phyloP scores from a whole-genome alignment of 768 basidiomycete genomes.

The Rhodocollybia butyracea region DNA sequence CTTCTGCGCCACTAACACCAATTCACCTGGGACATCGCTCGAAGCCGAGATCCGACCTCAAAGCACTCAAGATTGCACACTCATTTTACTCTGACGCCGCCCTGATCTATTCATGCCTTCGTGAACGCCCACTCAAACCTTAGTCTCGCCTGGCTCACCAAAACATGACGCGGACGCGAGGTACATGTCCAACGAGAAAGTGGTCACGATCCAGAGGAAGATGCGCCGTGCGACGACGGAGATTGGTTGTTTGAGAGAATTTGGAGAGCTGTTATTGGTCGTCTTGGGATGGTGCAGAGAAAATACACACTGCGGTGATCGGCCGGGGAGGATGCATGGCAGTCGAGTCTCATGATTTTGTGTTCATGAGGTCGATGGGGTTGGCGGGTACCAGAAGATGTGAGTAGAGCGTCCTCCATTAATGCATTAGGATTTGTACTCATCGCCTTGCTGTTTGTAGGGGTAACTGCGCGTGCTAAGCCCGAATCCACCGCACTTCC shows the following conservation, averaged over 20 bases:
- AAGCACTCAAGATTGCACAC: conserved; percentile 83
- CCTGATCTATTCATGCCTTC: conserved; percentile 90
- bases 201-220: conserved; percentile 94
- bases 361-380: conserved; percentile 83
- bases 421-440: not conserved
- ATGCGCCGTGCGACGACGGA: conserved; percentile 87
- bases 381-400: conserved; percentile 82
- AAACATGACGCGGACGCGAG: conserved; percentile 87
- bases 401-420: conserved; percentile 35
- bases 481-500: conserved; percentile 30
- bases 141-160: conserved; percentile 94
- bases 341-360: conserved; percentile 68
- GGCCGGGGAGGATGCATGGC: conserved; percentile 86
- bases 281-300: conserved; percentile 19
- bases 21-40: conserved; percentile 94
- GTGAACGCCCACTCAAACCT: conserved; percentile 90
- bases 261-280: conserved; percentile 42
- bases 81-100: conserved; percentile 91
- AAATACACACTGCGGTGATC: conserved; percentile 63
- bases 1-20: conserved; percentile 45
- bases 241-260: conserved; percentile 86
- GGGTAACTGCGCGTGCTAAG: not conserved
- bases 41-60: conserved; percentile 94
- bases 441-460: not conserved
- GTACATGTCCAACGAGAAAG: conserved; percentile 84